Percentiles rank a stretch among this genome's conserved stretches.
phyloP scores from a whole-genome alignment of 163 green algal genomes.

The Chloroidium sp. region DNA sequence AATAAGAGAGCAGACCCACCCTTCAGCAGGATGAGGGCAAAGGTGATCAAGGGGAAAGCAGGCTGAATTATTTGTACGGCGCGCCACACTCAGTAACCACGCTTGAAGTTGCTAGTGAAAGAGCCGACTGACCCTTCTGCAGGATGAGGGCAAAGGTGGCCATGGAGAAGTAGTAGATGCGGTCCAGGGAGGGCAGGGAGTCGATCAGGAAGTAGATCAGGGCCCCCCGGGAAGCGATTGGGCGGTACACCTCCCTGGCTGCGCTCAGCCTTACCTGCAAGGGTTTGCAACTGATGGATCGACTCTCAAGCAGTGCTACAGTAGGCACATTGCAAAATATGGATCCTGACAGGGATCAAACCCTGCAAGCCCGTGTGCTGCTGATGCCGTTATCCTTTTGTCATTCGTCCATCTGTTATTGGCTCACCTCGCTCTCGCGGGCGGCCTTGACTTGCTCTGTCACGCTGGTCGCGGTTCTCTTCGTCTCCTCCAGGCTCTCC shows the following conservation, averaged over 20 bases:
- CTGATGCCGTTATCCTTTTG: too few species aligned
- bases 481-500: slow-evolving; percentile 90
- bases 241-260: slow-evolving; percentile 42
- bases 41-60: slow-evolving; percentile 88
- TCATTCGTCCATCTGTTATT: too few species aligned
- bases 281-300: too few species aligned
- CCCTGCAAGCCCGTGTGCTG: too few species aligned
- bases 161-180: slow-evolving; percentile 94
- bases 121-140: slow-evolving; percentile 42
- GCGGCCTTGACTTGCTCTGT: slow-evolving; percentile 73
- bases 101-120: too few species aligned
- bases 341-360: too few species aligned
- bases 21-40: slow-evolving; percentile 74
- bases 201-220: slow-evolving; percentile 91
- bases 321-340: too few species aligned
- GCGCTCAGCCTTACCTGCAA: background rate
- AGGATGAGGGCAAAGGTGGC: slow-evolving; percentile 83
- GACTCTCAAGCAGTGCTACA: too few species aligned
- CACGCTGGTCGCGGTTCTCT: slow-evolving; percentile 75
- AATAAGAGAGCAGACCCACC: slow-evolving; percentile 12
- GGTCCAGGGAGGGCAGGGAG: slow-evolving; percentile 77
- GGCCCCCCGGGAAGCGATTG: slow-evolving; percentile 70
- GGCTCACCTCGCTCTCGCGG: slow-evolving; percentile 55
- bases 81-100: too few species aligned
- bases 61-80: too few species aligned